Evolutionary conservation across 2,329 filamentous ascomycete species (phyloP).

Genomic region (Atkinsonella hypoxylon): DNA sequence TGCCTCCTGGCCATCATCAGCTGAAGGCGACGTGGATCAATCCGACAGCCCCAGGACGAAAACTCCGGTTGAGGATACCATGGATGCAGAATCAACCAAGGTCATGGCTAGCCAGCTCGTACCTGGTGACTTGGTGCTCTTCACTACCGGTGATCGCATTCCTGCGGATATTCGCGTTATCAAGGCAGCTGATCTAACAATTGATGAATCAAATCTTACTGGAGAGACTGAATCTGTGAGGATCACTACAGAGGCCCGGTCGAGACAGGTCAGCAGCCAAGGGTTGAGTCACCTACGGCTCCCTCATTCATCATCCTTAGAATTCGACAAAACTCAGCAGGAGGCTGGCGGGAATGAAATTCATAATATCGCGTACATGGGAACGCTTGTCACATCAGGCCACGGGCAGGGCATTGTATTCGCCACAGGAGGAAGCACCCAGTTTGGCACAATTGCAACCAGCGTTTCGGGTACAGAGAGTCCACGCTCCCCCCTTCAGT

Average conservation of each 20-base stretch:
- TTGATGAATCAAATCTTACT: slow-evolving; percentile 93
- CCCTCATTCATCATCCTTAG: slow-evolving; percentile 29
- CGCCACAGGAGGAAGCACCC: slow-evolving; percentile 82
- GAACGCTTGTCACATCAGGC: slow-evolving; percentile 86
- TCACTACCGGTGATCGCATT: slow-evolving; percentile 91
- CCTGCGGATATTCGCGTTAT: slow-evolving; percentile 94
- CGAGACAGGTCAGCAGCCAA: slow-evolving; percentile 17
- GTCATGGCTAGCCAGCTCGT: slow-evolving; percentile 82
- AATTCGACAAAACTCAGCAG: slow-evolving; percentile 43
- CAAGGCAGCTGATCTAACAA: slow-evolving; percentile 75
- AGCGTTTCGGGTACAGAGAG: slow-evolving; percentile 93
- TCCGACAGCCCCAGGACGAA: slow-evolving; percentile 31
- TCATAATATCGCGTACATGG: slow-evolving; percentile 96
- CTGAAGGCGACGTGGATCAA: slow-evolving; percentile 33
- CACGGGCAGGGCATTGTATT: slow-evolving; percentile 97
- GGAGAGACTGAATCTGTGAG: slow-evolving; percentile 90
- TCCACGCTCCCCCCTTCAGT: slow-evolving; percentile 81
- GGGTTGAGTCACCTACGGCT: slow-evolving; percentile 18
- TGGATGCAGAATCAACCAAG: slow-evolving; percentile 67
- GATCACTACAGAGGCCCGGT: slow-evolving; percentile 54
- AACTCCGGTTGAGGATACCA: slow-evolving; percentile 47
- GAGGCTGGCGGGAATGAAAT: slow-evolving; percentile 50
- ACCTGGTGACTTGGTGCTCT: slow-evolving; percentile 83
- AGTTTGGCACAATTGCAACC: slow-evolving; percentile 92
- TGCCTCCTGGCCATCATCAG: slow-evolving; percentile 36